phyloP scores from a whole-genome alignment of 192 early-diverging fungal genomes.

The Coemansia sp. region DNA sequence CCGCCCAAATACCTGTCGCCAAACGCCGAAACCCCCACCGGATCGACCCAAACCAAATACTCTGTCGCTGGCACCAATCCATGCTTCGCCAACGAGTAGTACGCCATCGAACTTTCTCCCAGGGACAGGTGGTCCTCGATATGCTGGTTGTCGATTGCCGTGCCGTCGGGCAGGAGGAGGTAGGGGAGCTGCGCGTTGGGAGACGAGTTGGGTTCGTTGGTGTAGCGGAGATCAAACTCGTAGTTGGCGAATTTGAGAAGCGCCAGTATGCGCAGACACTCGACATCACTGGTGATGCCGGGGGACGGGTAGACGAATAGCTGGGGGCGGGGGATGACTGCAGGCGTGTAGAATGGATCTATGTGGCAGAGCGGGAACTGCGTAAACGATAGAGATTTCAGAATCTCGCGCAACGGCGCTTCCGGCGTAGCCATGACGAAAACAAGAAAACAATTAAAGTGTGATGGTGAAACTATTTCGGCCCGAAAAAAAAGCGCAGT shows the following conservation, averaged over 20 bases:
- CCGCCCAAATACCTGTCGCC: slow-evolving; percentile 15
- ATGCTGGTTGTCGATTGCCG: slow-evolving; percentile 6
- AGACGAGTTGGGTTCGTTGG: slow-evolving; percentile 31
- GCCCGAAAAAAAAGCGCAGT: neutral
- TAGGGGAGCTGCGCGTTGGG: slow-evolving; percentile 39
- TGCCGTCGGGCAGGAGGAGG: slow-evolving; percentile 29
- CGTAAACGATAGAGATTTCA: slow-evolving; percentile 48
- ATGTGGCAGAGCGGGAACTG: slow-evolving; percentile 31
- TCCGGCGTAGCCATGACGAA: slow-evolving; percentile 42
- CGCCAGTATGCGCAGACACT: slow-evolving; percentile 24
- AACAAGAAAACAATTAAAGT: neutral
- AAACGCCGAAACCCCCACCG: slow-evolving; percentile 16
- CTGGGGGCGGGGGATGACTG: slow-evolving; percentile 15
- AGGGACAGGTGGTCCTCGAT: slow-evolving; percentile 19
- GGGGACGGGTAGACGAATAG: slow-evolving; percentile 18
- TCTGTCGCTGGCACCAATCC: slow-evolving; percentile 29
- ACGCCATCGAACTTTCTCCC: slow-evolving; percentile 3
- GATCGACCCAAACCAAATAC: slow-evolving; percentile 42
- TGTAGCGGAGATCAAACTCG: slow-evolving; percentile 29
- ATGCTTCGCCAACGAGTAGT: slow-evolving; percentile 21
- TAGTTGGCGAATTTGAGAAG: slow-evolving; percentile 32
- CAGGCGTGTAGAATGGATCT: slow-evolving; percentile 27
- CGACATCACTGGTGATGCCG: slow-evolving; percentile 25
- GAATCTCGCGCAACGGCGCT: slow-evolving; percentile 45
- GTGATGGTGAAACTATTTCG: neutral